Base-by-base conservation (phyloP, 805 yeast species). In the Candida boleticola region DNA sequence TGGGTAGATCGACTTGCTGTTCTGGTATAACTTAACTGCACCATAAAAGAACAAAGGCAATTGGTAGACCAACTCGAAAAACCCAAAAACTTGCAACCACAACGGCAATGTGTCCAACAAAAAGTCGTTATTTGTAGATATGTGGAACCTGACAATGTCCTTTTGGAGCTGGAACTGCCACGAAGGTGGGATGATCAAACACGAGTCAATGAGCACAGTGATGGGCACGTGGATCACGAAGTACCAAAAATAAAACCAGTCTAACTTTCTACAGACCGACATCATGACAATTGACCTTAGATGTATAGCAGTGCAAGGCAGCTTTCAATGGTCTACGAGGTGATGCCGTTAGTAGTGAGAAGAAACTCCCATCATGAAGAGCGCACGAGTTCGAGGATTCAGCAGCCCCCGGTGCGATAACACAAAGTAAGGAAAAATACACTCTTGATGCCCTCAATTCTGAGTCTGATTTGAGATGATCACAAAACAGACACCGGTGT, bases 11-110 rank as follows among this genome's bases (percentile, higher is more conserved):
- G 58, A 16, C 40, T 35, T 33, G 41, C 14, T 19, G 17, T 40
- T 19, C 16, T 36, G 16, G 37, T 49, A 43, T 37, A 62, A 49
- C 23, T 45, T 42, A 29, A 44, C 51, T 0, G 73, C 70, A 10
- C 74, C 79, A 11, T 64, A 48, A 34, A 79, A 53, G 61, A 93
- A 93, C 22, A 86, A 68, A 1, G 99, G 99, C 39, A 86, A 58
- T 64, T 92, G 99, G 50, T 85, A 73, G 3, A 80, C 38, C 31
- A 90, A 46, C 60, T 92, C 99, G 43, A 88, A 57, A 50, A 74
- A 61, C 1, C 89, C 95, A 60, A 85, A 89, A 29, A 75, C 59
- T 42, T 73, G 65, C 38, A 92, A 73, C 97, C 97, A 92, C 2
- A 66, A 51, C 1, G 95, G 92, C 13, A 76, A 70, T 6, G 70